Conservation (phyloP, 768 basidiomycete species). For the Pleurotus salmoneostramineus region DNA sequence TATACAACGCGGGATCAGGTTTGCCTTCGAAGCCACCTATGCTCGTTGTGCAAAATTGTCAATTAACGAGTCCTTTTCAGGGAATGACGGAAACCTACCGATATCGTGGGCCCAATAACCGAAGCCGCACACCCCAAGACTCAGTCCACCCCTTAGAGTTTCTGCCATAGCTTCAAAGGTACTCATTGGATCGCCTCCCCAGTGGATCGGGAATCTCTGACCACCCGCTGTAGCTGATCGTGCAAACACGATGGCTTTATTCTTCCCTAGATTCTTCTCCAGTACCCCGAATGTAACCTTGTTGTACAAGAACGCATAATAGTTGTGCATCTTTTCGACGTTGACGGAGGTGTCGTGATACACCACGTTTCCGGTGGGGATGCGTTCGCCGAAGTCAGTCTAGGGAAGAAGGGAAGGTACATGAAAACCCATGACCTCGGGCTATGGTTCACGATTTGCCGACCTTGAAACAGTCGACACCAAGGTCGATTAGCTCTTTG, state of each 20-base stretch:
- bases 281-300: conserved; percentile 36
- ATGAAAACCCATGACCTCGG: neutral
- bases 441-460: neutral
- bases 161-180: conserved; percentile 48
- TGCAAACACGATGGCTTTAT: conserved; percentile 40
- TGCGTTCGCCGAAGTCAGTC: conserved; percentile 29
- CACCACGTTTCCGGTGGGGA: conserved; percentile 34
- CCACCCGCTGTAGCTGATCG: conserved; percentile 43
- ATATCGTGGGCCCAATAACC: conserved; percentile 45
- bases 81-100: conserved; percentile 24
- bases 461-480: conserved; percentile 37
- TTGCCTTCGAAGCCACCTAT: conserved; percentile 26
- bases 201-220: conserved; percentile 36
- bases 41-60: neutral
- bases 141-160: conserved; percentile 38
- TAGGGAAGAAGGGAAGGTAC: neutral
- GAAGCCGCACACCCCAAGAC: conserved; percentile 38
- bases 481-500: conserved; percentile 32
- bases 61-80: neutral
- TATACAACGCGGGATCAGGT: conserved; percentile 35
- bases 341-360: conserved; percentile 21
- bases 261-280: conserved; percentile 30
- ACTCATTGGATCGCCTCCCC: conserved; percentile 43
- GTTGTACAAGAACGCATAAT: conserved; percentile 35
- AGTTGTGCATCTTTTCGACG: conserved; percentile 22